Conservation (phyloP, 495 filamentous ascomycete genomes). For the Aspergillus sclerotiicarbonarius region DNA sequence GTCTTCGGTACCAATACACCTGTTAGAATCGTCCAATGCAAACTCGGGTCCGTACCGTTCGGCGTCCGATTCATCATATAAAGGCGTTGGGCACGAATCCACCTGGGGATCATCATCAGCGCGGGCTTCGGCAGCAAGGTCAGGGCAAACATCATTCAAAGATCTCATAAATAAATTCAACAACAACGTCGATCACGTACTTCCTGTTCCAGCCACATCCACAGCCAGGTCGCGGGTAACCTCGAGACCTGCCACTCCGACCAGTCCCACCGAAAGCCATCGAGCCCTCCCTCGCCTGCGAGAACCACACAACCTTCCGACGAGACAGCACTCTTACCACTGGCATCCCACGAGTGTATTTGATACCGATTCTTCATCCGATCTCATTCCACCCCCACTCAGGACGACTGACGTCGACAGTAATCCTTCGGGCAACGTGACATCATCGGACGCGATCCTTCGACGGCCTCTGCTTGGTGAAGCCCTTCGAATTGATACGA, state of each 20-base stretch:
- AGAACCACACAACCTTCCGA: slow-evolving; percentile 23
- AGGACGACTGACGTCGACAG: slow-evolving; percentile 4
- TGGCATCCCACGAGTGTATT: slow-evolving; percentile 15
- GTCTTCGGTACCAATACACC: slow-evolving; percentile 29
- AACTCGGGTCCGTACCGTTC: slow-evolving; percentile 33
- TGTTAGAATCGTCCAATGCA: slow-evolving; percentile 24
- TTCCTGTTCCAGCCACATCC: slow-evolving; percentile 44
- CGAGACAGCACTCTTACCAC: slow-evolving; percentile 7
- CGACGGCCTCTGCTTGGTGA: slow-evolving; percentile 53
- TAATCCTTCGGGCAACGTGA: slow-evolving; percentile 4
- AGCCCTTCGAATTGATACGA: slow-evolving; percentile 40
- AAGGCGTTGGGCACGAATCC: slow-evolving; percentile 22
- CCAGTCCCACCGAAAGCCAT: slow-evolving; percentile 27
- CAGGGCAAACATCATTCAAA: slow-evolving; percentile 55
- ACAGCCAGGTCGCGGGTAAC: slow-evolving; percentile 31
- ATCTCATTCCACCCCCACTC: slow-evolving; percentile 4
- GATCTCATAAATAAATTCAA: slow-evolving; percentile 63
- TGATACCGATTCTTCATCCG: slow-evolving; percentile 6
- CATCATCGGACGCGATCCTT: slow-evolving; percentile 19
- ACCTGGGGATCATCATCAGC: slow-evolving; percentile 16
- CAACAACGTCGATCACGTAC: slow-evolving; percentile 51
- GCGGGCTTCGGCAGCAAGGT: slow-evolving; percentile 25
- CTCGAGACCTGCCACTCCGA: slow-evolving; percentile 31
- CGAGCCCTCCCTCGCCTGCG: slow-evolving; percentile 29
- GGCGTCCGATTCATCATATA: slow-evolving; percentile 36